Evolutionary conservation across 1,139 yeast species (phyloP).

Genomic region (Yamadazyma membranifaciens): DNA sequence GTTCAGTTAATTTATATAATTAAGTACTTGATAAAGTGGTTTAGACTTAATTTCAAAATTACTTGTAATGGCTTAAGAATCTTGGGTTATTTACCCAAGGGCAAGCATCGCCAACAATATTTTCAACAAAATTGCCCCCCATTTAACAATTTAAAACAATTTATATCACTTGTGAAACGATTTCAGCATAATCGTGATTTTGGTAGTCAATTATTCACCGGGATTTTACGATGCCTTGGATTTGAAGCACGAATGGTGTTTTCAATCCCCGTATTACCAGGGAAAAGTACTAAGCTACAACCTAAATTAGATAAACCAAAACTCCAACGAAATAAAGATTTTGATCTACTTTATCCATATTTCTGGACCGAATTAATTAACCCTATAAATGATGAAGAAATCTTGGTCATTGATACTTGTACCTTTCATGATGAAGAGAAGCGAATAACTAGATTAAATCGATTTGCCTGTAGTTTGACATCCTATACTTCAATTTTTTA

Average conservation of each 20-base stretch:
- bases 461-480: slow-evolving; percentile 12
- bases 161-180: slow-evolving; percentile 20
- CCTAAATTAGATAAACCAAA: slow-evolving; percentile 25
- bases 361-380: slow-evolving; percentile 42
- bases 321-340: slow-evolving; percentile 27
- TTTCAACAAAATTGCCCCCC: slow-evolving; percentile 22
- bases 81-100: slow-evolving; percentile 27
- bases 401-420: slow-evolving; percentile 30
- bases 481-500: slow-evolving; percentile 20
- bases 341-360: slow-evolving; percentile 38
- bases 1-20: slow-evolving; percentile 29
- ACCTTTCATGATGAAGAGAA: slow-evolving; percentile 33
- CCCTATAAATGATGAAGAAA: slow-evolving; percentile 27
- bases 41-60: slow-evolving; percentile 33
- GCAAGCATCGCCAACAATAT: slow-evolving; percentile 16
- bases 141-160: slow-evolving; percentile 12
- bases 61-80: slow-evolving; percentile 35
- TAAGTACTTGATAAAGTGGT: slow-evolving; percentile 39
- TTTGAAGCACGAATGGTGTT: slow-evolving; percentile 33
- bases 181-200: slow-evolving; percentile 38
- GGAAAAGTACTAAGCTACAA: slow-evolving; percentile 19
- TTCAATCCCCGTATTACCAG: slow-evolving; percentile 32
- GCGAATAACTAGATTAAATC: slow-evolving; percentile 22
- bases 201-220: slow-evolving; percentile 37
- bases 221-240: slow-evolving; percentile 30